These are phyloP conservation scores for Aspergillus versicolor DNA, from an alignment of 2,329 filamentous ascomycete genomes.

Conservation along the genomic window DNA sequence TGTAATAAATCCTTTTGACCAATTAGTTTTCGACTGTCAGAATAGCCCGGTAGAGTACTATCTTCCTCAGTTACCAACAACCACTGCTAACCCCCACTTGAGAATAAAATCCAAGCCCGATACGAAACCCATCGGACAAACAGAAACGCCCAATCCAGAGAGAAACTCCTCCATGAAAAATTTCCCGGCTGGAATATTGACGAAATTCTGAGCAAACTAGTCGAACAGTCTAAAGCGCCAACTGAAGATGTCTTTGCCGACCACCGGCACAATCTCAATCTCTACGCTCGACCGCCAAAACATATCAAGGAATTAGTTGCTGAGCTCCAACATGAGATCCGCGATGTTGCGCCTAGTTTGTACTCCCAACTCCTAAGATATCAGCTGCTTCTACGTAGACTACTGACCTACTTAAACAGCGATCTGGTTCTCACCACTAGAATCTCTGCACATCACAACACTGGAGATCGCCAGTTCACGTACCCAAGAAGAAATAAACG, in stretches of 20 bases:
- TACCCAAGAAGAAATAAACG: conserved; percentile 66
- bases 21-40: conserved; percentile 66
- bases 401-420: conserved; percentile 45
- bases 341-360: conserved; percentile 68
- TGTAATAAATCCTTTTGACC: conserved; percentile 68
- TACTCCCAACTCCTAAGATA: conserved; percentile 12
- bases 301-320: conserved; percentile 67
- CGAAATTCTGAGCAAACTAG: conserved; percentile 68
- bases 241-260: conserved; percentile 68
- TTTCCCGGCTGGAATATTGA: conserved; percentile 75
- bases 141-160: conserved; percentile 73
- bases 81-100: background rate
- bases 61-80: background rate
- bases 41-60: conserved; percentile 59
- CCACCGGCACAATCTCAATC: conserved; percentile 75
- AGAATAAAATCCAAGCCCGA: conserved; percentile 60
- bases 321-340: conserved; percentile 67
- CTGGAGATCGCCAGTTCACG: conserved; percentile 82
- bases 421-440: conserved; percentile 81
- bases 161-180: conserved; percentile 66
- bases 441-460: conserved; percentile 78
- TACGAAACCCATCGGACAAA: conserved; percentile 73
- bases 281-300: conserved; percentile 81
- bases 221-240: conserved; percentile 33
- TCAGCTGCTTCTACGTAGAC: too few relatives aligned